These are phyloP conservation scores for Carex pumila DNA, from an alignment of 176 grass and related monocot species.

Conservation along the genomic window DNA sequence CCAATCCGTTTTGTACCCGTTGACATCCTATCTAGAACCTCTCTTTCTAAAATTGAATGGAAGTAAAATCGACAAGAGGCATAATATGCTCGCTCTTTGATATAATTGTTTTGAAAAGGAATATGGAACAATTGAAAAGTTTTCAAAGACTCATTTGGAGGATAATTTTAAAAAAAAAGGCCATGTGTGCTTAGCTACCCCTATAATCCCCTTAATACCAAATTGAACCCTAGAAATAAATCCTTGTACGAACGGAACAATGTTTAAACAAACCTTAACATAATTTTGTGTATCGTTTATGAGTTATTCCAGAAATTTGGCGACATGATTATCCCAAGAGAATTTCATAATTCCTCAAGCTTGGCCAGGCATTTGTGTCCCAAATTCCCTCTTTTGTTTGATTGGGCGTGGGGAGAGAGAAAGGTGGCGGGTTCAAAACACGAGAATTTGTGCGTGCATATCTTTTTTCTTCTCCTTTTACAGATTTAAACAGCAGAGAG, in stretches of 20 bases:
- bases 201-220: neutral
- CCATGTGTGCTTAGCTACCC: neutral
- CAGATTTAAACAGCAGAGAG: constrained; percentile 3
- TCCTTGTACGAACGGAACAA: neutral
- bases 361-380: constrained; percentile 14
- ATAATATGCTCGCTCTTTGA: neutral
- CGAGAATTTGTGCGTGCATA: constrained; percentile 18
- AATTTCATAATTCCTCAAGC: constrained; percentile 23
- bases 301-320: neutral
- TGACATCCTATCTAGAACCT: neutral
- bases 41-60: neutral
- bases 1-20: no score
- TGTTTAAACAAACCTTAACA: neutral
- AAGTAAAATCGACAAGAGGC: neutral
- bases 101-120: neutral
- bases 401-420: constrained; percentile 14
- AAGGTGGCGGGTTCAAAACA: constrained; percentile 7
- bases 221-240: neutral
- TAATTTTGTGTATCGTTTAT: neutral
- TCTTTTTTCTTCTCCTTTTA: constrained; percentile 8
- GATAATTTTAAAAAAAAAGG: neutral
- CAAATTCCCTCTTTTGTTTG: constrained; percentile 22
- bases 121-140: constrained; percentile 7
- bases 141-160: neutral
- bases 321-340: constrained; percentile 24